These are phyloP conservation scores for Zasmidium cellare DNA, from an alignment of 2,329 filamentous ascomycete species.

Conservation along the genomic window DNA sequence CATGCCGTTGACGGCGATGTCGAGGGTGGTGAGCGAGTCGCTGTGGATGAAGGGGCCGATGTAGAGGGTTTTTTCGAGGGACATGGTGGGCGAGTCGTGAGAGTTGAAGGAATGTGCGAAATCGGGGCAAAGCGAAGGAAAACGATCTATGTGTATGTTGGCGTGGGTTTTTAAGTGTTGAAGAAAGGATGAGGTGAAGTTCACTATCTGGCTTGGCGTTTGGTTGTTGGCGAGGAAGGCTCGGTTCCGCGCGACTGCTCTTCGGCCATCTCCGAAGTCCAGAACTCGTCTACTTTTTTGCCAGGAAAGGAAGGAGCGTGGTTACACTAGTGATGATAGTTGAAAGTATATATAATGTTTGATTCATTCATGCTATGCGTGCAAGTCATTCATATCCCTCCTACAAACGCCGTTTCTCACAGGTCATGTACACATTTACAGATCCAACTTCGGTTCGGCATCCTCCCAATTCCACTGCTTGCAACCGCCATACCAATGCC, in stretches of 20 bases:
- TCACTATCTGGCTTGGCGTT: neutral
- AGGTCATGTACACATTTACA: slow-evolving; percentile 4
- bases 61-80: slow-evolving; percentile 48
- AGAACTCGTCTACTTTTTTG: too few relatives aligned
- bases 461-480: slow-evolving; percentile 23
- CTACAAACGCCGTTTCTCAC: neutral
- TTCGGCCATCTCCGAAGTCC: neutral
- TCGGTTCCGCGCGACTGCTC: neutral
- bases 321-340: too few relatives aligned
- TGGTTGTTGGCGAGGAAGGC: neutral
- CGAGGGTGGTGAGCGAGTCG: slow-evolving; percentile 48
- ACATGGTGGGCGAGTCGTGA: neutral
- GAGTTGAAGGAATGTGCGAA: neutral
- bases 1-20: slow-evolving; percentile 48
- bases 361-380: neutral
- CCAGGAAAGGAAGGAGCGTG: neutral
- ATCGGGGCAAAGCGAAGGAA: too few relatives aligned
- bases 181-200: neutral
- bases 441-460: slow-evolving; percentile 18
- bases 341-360: too few relatives aligned
- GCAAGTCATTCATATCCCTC: neutral
- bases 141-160: neutral
- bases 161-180: neutral
- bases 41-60: slow-evolving; percentile 63
- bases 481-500: slow-evolving; percentile 30